A percentile compares a stretch with the other conserved stretches of the same genome.
phyloP scores from a whole-genome alignment of 2,329 filamentous ascomycete genomes.

The Periconia sp. region DNA sequence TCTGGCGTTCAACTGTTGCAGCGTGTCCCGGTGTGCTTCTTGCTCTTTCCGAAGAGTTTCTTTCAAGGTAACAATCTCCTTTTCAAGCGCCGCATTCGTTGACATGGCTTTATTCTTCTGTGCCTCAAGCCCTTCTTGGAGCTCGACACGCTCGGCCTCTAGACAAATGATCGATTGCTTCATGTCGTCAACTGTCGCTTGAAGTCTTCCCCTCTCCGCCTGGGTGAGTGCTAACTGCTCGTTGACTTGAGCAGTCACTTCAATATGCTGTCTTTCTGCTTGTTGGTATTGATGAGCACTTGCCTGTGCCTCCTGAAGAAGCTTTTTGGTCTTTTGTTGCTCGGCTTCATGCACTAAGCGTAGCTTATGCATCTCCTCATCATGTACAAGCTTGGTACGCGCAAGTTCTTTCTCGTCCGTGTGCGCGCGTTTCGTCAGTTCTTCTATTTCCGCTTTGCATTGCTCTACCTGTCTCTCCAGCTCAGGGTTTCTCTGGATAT shows the following conservation, averaged over 20 bases:
- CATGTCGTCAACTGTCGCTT: background rate
- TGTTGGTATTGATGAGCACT: background rate
- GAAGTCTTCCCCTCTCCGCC: background rate
- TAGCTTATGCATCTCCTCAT: background rate
- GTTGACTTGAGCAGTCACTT: too few relatives aligned
- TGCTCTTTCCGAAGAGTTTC: background rate
- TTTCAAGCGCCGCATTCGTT: background rate
- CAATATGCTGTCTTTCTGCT: background rate
- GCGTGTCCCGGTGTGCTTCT: background rate
- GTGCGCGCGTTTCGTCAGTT: background rate
- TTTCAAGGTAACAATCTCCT: background rate
- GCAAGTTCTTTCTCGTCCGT: background rate
- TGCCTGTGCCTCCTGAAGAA: background rate
- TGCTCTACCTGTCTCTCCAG: background rate
- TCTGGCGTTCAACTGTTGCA: background rate
- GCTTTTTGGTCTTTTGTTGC: background rate
- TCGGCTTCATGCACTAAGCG: background rate
- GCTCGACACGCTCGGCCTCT: background rate
- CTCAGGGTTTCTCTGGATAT: background rate
- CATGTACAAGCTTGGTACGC: background rate
- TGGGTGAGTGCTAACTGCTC: background rate
- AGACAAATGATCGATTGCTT: background rate
- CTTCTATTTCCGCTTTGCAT: background rate
- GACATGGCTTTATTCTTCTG: background rate
- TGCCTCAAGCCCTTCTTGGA: background rate